Evolutionary conservation across 2,329 filamentous ascomycete genomes (phyloP), one percentile per base, ranked within the genome.

Genomic region (Drechmeria coniospora): DNA sequence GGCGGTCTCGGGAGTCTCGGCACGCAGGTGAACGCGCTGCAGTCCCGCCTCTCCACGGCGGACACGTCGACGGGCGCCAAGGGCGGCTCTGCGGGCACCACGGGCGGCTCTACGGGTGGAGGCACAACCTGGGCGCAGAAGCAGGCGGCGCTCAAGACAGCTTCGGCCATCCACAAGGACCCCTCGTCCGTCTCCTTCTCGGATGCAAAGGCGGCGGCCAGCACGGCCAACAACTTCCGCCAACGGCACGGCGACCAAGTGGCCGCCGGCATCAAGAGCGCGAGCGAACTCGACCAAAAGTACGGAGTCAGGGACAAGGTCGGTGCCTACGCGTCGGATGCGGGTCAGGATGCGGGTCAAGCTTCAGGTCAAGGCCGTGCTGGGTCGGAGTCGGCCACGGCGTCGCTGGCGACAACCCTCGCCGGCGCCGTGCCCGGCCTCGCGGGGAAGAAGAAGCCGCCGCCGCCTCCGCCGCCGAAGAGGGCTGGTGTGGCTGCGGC

Each of bases 171-270:
- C 31, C 65, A 65, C 27, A 69, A 67, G 36, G 62, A 78, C 38
- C 72, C 74, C 2, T 64, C 67, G 4, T 66, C 66, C 2, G 68
- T 77, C 2, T 73, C 69, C 0, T 36, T 74, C 3, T 53, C 67
- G 4, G 72, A 80, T 41, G 60, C 67, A 7, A 61, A 57, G 32
- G 52, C 59, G 21, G 67, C 72, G 10, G 74, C 68, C 2, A 59
- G 61, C 16, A 78, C 72, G 21, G 65, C 67, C 21, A 74, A 71
- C 36, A 76, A 77, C 43, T 79, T 83, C 47, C 71, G 74, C 10
- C 69, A 80, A 44, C 57, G 74, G 16, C 75, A 82, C 40, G 69
- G 74, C 4, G 75, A 76, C 12, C 72, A 80, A 45, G 67, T 79
- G 5, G 64, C 68, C 2, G 54, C 66, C 5, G 75, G 75, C 0